A percentile compares a stretch with the other conserved stretches of the same genome.
Conservation (phyloP, 768 basidiomycete species). For the Lanmaoa rubissima region DNA sequence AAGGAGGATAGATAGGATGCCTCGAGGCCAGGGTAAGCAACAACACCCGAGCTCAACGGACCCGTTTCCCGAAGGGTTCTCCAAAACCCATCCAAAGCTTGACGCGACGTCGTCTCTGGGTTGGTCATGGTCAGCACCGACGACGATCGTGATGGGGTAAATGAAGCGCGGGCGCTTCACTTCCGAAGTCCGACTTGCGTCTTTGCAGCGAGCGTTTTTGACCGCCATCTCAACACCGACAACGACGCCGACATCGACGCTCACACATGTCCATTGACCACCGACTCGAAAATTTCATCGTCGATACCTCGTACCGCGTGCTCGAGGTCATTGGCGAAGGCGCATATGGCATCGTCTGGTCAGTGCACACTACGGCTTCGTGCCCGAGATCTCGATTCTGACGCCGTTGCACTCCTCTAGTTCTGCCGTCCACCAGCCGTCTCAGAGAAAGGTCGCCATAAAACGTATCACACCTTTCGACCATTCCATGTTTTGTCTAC, state of each 20-base stretch:
- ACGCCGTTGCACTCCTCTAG: conserved; percentile 27
- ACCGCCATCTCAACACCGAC: conserved; percentile 6
- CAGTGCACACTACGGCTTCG: conserved; percentile 14
- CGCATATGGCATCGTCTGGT: conserved; percentile 89
- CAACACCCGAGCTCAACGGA: background rate
- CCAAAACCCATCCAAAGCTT: background rate
- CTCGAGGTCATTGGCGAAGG: conserved; percentile 91
- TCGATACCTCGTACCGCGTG: conserved; percentile 62
- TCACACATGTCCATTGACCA: conserved; percentile 21
- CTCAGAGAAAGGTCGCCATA: conserved; percentile 86
- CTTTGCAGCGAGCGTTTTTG: background rate
- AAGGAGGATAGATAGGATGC: background rate
- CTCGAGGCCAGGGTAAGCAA: background rate
- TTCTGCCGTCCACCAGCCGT: conserved; percentile 76
- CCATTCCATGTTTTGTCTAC: conserved; percentile 88
- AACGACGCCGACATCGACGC: conserved; percentile 5
- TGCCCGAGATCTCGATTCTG: background rate
- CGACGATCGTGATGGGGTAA: background rate
- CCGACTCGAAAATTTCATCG: conserved; percentile 45
- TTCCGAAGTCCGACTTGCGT: conserved; percentile 25
- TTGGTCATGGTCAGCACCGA: conserved; percentile 1
- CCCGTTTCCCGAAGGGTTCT: background rate
- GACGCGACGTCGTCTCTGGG: background rate
- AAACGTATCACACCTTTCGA: conserved; percentile 96
- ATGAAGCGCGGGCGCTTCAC: background rate